phyloP scores from a whole-genome alignment of 495 filamentous ascomycete genomes.

The Bathelium albidoporum region DNA sequence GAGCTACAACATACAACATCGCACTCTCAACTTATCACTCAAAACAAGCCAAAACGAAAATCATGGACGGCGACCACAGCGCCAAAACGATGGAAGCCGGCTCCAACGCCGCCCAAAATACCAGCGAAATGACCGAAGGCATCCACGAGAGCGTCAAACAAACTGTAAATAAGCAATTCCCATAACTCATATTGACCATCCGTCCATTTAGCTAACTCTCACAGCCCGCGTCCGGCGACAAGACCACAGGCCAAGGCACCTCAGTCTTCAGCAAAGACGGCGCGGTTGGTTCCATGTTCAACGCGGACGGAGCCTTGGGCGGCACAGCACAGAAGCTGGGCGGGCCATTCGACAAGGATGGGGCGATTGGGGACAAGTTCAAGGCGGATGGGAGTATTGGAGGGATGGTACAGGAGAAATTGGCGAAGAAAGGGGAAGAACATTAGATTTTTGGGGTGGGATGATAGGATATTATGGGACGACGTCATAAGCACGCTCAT shows the following conservation, averaged over 20 bases:
- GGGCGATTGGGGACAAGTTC: slow-evolving; percentile 37
- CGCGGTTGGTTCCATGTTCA: slow-evolving; percentile 12
- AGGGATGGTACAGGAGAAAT: slow-evolving; percentile 34
- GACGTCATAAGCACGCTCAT: neutral
- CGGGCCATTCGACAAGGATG: slow-evolving; percentile 42
- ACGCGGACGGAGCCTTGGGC: slow-evolving; percentile 42
- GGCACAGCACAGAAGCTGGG: slow-evolving; percentile 42
- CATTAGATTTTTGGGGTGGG: neutral
- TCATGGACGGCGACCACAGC: slow-evolving; percentile 13
- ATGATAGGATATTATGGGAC: neutral
- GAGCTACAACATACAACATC: neutral
- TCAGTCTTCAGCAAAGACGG: slow-evolving; percentile 11
- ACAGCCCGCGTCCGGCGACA: slow-evolving; percentile 12
- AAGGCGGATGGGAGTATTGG: slow-evolving; percentile 32
- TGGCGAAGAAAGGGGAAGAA: slow-evolving; percentile 22
- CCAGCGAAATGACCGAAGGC: slow-evolving; percentile 11
- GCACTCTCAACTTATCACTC: neutral
- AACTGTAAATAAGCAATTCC: neutral
- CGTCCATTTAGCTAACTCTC: neutral
- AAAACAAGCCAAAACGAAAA: neutral
- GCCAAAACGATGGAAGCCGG: slow-evolving; percentile 9
- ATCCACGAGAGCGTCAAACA: slow-evolving; percentile 18
- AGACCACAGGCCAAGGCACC: slow-evolving; percentile 12
- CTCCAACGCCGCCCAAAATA: slow-evolving; percentile 8
- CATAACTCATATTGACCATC: neutral